Evolutionary conservation across 2,329 filamentous ascomycete species (phyloP).

Genomic region (Neobulgaria alba): DNA sequence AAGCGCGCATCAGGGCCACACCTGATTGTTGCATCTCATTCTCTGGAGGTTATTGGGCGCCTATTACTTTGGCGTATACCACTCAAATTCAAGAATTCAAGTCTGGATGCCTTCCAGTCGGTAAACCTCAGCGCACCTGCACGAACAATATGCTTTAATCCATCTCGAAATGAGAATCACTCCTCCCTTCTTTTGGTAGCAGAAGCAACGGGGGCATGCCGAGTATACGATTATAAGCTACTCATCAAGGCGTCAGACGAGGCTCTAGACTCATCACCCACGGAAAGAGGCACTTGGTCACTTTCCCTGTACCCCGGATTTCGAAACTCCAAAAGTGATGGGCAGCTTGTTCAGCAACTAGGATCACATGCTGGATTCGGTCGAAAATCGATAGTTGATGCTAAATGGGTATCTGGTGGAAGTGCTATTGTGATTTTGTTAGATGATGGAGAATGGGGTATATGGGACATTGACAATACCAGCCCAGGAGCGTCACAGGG

Average conservation of each 20-base stretch:
- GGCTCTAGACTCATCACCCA: slow-evolving; percentile 27
- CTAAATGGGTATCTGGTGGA: slow-evolving; percentile 53
- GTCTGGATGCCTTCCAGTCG: slow-evolving; percentile 47
- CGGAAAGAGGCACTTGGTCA: slow-evolving; percentile 52
- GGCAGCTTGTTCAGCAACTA: slow-evolving; percentile 36
- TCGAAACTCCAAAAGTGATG: slow-evolving; percentile 16
- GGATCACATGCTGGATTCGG: slow-evolving; percentile 37
- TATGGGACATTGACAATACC: slow-evolving; percentile 56
- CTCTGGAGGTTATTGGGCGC: slow-evolving; percentile 48
- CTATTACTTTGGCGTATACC: slow-evolving; percentile 51
- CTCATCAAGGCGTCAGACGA: slow-evolving; percentile 41
- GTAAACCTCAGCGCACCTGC: slow-evolving; percentile 49
- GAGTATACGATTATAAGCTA: slow-evolving; percentile 53
- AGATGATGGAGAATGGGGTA: slow-evolving; percentile 58
- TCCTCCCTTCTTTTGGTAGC: slow-evolving; percentile 50
- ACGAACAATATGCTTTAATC: slow-evolving; percentile 51
- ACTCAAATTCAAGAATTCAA: slow-evolving; percentile 28
- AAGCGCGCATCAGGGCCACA: slow-evolving; percentile 24
- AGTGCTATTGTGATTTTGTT: slow-evolving; percentile 50
- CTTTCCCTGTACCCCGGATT: slow-evolving; percentile 46
- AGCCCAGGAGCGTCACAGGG: slow-evolving; percentile 40
- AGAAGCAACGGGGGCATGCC: slow-evolving; percentile 45
- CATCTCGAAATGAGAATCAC: slow-evolving; percentile 34
- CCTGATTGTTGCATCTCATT: slow-evolving; percentile 52
- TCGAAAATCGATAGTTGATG: slow-evolving; percentile 53